phyloP scores from a whole-genome alignment of 495 filamentous ascomycete genomes.

The Podospora pseudoanserina region DNA sequence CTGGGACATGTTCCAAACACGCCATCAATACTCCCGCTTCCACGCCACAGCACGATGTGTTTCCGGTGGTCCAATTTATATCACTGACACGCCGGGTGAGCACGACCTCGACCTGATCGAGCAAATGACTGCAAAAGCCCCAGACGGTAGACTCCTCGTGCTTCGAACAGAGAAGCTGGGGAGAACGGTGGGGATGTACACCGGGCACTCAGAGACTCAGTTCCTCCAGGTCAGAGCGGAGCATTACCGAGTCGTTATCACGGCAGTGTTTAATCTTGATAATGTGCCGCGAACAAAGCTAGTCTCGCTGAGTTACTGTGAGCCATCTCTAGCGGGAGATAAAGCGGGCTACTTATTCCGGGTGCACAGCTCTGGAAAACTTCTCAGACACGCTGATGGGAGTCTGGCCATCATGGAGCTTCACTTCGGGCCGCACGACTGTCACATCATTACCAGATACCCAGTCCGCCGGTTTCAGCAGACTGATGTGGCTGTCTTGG shows the following conservation, averaged over 20 bases:
- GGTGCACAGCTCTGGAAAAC: constrained; percentile 37
- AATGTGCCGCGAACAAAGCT: constrained; percentile 59
- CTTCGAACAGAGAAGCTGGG: constrained; percentile 71
- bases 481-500: constrained; percentile 62
- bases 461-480: constrained; percentile 55
- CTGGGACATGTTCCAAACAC: constrained; percentile 99
- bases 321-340: constrained; percentile 52
- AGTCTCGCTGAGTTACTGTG: constrained; percentile 76
- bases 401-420: not conserved
- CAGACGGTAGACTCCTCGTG: constrained; percentile 66
- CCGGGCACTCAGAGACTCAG: constrained; percentile 64
- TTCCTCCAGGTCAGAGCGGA: constrained; percentile 79
- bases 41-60: constrained; percentile 89
- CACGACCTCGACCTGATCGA: constrained; percentile 70
- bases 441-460: constrained; percentile 78
- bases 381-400: constrained; percentile 49
- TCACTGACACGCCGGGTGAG: constrained; percentile 82
- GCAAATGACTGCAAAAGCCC: constrained; percentile 69
- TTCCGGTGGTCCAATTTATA: constrained; percentile 86
- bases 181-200: constrained; percentile 67
- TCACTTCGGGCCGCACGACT: constrained; percentile 56
- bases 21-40: constrained; percentile 69
- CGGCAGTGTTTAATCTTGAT: not conserved
- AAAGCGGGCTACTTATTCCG: constrained; percentile 47
- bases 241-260: constrained; percentile 26